phyloP scores from a whole-genome alignment of 2,329 filamentous ascomycete genomes.

The Ophiostoma perfectum region DNA sequence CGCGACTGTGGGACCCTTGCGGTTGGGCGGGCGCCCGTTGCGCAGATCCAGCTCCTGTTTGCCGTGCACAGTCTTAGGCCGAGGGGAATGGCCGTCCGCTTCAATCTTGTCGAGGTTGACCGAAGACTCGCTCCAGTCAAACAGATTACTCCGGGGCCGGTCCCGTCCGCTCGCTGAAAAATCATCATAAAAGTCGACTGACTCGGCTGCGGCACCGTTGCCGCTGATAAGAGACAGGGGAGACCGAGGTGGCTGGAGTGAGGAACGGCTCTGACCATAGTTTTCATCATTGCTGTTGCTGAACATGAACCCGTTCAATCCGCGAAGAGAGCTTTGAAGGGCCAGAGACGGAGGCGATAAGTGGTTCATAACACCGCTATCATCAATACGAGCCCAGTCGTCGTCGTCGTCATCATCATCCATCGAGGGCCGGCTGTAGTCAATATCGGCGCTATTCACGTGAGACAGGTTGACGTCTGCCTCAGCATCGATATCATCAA shows the following conservation, averaged over 20 bases:
- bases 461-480: slow-evolving; percentile 31
- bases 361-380: slow-evolving; percentile 49
- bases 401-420: slow-evolving; percentile 57
- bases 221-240: slow-evolving; percentile 47
- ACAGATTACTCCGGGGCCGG: slow-evolving; percentile 61
- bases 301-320: slow-evolving; percentile 5
- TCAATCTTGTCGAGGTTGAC: slow-evolving; percentile 55
- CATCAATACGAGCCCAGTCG: slow-evolving; percentile 57
- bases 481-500: slow-evolving; percentile 4
- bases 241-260: slow-evolving; percentile 28
- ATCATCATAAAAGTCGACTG: slow-evolving; percentile 28
- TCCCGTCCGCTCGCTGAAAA: slow-evolving; percentile 35
- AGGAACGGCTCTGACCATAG: not conserved
- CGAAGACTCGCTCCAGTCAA: slow-evolving; percentile 70
- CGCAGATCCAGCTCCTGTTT: slow-evolving; percentile 67
- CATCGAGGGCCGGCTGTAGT: slow-evolving; percentile 49
- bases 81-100: slow-evolving; percentile 51
- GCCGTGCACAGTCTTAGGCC: slow-evolving; percentile 69
- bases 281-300: slow-evolving; percentile 3
- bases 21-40: slow-evolving; percentile 61
- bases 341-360: slow-evolving; percentile 55
- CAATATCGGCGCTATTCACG: slow-evolving; percentile 32
- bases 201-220: slow-evolving; percentile 36
- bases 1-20: slow-evolving; percentile 61
- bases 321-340: slow-evolving; percentile 36